These are phyloP conservation scores for Cnidoscolus chayamansa DNA, from an alignment of 441 rosid genomes.

Conservation along the genomic window DNA sequence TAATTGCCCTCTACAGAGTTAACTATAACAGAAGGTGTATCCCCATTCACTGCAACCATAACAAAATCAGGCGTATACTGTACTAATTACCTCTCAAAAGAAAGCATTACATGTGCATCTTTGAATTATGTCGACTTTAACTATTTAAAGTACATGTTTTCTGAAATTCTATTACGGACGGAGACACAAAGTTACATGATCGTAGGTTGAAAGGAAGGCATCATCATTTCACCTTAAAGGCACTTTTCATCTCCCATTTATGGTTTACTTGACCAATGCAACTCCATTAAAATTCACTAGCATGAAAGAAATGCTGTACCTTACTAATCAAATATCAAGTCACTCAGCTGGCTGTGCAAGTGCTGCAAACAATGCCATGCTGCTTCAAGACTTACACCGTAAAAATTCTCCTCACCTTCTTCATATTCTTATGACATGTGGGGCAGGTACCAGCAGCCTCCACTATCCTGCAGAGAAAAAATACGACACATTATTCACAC, in stretches of 20 bases:
- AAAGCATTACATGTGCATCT: background rate
- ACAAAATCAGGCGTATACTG: background rate
- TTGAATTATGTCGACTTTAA: conserved; percentile 1
- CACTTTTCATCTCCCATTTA: conserved; percentile 7
- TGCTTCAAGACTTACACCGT: conserved; percentile 53
- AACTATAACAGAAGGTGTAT: background rate
- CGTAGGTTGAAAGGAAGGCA: conserved; percentile 11
- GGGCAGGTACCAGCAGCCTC: conserved; percentile 85
- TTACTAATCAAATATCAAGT: conserved; percentile 3
- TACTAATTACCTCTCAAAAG: background rate
- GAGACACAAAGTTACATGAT: background rate
- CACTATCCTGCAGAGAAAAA: conserved; percentile 53
- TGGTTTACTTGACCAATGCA: background rate
- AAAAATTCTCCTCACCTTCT: conserved; percentile 86
- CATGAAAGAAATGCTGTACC: conserved; percentile 4
- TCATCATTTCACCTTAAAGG: conserved; percentile 20
- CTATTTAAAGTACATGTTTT: background rate
- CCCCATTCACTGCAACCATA: background rate
- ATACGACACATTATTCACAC: background rate
- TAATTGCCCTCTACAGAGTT: background rate
- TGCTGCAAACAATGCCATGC: background rate
- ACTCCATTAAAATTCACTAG: background rate
- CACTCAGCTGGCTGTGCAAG: conserved; percentile 9
- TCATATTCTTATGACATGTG: conserved; percentile 69
- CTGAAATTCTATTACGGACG: background rate